Evolutionary conservation across 2,329 filamentous ascomycete species (phyloP).

Genomic region (Ophiostoma sp.): DNA sequence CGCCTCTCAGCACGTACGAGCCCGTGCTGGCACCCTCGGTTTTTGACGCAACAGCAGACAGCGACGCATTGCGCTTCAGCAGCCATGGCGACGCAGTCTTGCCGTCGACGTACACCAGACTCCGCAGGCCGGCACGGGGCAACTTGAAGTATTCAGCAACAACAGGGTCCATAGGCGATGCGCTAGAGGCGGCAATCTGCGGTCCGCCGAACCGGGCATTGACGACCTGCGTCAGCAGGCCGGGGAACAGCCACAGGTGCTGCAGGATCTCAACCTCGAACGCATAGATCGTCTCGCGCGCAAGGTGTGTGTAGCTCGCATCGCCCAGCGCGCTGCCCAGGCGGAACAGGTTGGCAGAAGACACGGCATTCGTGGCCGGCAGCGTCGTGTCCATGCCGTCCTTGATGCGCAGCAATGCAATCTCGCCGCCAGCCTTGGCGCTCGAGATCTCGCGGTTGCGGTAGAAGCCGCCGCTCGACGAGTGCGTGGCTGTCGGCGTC

Average conservation of each 20-base stretch:
- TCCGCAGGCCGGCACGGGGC: conserved; percentile 33
- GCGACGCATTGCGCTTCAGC: conserved; percentile 27
- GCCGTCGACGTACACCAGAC: conserved; percentile 27
- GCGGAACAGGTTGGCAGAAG: conserved; percentile 81
- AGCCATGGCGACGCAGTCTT: conserved; percentile 24
- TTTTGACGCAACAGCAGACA: conserved; percentile 26
- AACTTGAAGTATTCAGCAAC: conserved; percentile 28
- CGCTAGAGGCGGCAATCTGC: conserved; percentile 24
- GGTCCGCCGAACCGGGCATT: conserved; percentile 65
- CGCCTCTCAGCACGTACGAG: conserved; percentile 29
- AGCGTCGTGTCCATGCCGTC: conserved; percentile 91
- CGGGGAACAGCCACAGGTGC: conserved; percentile 86
- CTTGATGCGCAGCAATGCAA: conserved; percentile 81
- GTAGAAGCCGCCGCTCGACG: conserved; percentile 62
- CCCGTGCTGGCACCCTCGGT: conserved; percentile 13
- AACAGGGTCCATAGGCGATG: conserved; percentile 23
- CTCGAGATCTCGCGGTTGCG: conserved; percentile 49
- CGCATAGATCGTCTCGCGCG: conserved; percentile 69
- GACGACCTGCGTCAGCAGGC: conserved; percentile 71
- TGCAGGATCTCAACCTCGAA: conserved; percentile 91
- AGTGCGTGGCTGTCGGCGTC: conserved; percentile 34
- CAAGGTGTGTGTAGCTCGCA: conserved; percentile 53
- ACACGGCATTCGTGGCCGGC: conserved; percentile 82
- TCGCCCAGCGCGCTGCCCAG: conserved; percentile 53
- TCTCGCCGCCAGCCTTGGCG: conserved; percentile 41